These are phyloP conservation scores for Eucalyptus cladocalyx DNA, from an alignment of 345 rosid species.

Conservation along the genomic window DNA sequence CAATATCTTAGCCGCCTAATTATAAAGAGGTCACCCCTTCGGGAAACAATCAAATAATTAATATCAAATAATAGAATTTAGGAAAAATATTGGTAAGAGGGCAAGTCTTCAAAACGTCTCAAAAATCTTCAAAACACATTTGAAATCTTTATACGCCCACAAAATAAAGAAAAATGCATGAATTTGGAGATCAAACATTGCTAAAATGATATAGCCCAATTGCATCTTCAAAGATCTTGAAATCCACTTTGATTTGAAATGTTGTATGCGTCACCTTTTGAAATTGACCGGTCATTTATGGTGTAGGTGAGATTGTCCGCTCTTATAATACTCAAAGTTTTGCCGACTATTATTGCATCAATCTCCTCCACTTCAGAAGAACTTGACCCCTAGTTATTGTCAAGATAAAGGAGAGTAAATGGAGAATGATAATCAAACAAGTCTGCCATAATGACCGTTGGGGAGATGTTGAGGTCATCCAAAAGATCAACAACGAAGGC, in stretches of 20 bases:
- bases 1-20: neutral
- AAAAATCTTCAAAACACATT: neutral
- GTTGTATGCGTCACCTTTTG: neutral
- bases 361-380: neutral
- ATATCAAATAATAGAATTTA: neutral
- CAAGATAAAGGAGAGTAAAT: neutral
- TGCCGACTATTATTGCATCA: neutral
- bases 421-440: neutral
- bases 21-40: too few species aligned
- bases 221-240: neutral
- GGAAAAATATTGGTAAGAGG: too few species aligned
- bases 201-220: neutral
- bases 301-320: neutral
- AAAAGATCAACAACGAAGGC: neutral
- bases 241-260: neutral
- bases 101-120: too few species aligned
- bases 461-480: neutral
- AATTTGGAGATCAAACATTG: neutral
- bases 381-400: neutral
- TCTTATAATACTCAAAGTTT: neutral
- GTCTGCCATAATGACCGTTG: neutral
- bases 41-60: neutral
- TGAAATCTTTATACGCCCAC: neutral
- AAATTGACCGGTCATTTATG: neutral
- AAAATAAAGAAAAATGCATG: too few species aligned